phyloP scores from a whole-genome alignment of 352 stramenopile genomes.

The Phytophthora pini region DNA sequence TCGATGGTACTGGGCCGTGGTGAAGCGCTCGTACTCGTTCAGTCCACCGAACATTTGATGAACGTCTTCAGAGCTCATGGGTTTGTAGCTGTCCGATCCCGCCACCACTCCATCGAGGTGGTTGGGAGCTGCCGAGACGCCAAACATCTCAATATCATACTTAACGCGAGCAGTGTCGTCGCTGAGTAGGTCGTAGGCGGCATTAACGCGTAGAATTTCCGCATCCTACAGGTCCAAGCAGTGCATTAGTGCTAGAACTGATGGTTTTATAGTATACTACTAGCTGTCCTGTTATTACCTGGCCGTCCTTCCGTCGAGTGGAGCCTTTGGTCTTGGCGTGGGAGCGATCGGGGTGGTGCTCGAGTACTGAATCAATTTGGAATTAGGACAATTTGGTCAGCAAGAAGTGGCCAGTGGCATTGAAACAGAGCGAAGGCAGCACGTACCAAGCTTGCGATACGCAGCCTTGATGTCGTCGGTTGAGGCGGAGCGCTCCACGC shows the following conservation, averaged over 20 bases:
- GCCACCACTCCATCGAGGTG: slow-evolving; percentile 37
- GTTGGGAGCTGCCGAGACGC: slow-evolving; percentile 51
- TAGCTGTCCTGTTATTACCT: slow-evolving; percentile 21
- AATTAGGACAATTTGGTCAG: slow-evolving; percentile 3
- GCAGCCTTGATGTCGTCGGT: slow-evolving; percentile 79
- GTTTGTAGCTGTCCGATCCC: slow-evolving; percentile 51
- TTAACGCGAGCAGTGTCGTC: slow-evolving; percentile 52
- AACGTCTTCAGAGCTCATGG: slow-evolving; percentile 75
- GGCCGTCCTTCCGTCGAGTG: slow-evolving; percentile 36
- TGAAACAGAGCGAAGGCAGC: not conserved
- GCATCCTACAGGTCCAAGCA: slow-evolving; percentile 32
- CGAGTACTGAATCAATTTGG: slow-evolving; percentile 45
- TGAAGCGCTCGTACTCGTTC: slow-evolving; percentile 82
- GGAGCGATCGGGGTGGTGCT: slow-evolving; percentile 77
- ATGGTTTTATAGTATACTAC: not conserved
- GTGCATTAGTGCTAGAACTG: not conserved
- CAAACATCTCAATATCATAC: slow-evolving; percentile 82
- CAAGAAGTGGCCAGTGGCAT: not conserved
- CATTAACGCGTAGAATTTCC: slow-evolving; percentile 75
- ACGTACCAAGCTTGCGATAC: slow-evolving; percentile 77
- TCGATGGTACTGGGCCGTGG: slow-evolving; percentile 74
- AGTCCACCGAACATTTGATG: slow-evolving; percentile 77
- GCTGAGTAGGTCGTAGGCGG: slow-evolving; percentile 75
- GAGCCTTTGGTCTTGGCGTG: slow-evolving; percentile 35
- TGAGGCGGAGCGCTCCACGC: slow-evolving; percentile 63